A percentile compares a stretch with the other conserved stretches of the same genome.
Evolutionary conservation across 2,329 filamentous ascomycete species (phyloP).

Genomic region (Pseudogymnoascus sp.): DNA sequence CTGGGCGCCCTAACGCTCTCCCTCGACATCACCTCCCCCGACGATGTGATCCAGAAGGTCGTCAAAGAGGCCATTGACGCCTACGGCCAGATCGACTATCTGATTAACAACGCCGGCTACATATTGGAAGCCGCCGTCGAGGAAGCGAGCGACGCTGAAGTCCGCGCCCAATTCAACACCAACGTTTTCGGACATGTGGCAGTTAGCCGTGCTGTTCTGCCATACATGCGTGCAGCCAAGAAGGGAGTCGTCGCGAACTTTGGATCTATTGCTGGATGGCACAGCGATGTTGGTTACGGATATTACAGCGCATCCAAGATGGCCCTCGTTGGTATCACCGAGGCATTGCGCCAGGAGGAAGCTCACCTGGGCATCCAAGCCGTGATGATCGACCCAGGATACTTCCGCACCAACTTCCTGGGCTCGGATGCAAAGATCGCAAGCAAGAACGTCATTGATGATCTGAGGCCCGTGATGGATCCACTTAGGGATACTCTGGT

Average conservation of each 20-base stretch:
- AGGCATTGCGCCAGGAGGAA: conserved; percentile 38
- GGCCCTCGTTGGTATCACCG: conserved; percentile 36
- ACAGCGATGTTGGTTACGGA: conserved; percentile 32
- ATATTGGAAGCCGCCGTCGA: conserved; percentile 38
- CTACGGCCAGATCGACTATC: conserved; percentile 37
- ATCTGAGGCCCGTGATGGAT: conserved; percentile 3
- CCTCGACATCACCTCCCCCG: conserved; percentile 36
- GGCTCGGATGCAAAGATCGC: conserved; percentile 2
- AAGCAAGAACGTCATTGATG: conserved; percentile 11
- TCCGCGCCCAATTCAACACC: conserved; percentile 39
- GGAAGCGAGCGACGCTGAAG: conserved; percentile 36
- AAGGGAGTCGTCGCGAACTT: conserved; percentile 41
- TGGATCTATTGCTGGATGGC: conserved; percentile 38
- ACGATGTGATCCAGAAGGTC: conserved; percentile 30
- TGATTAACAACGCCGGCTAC: conserved; percentile 43
- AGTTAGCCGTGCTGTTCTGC: conserved; percentile 41
- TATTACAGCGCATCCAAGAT: conserved; percentile 43
- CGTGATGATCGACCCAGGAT: conserved; percentile 42
- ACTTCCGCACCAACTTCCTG: conserved; percentile 44
- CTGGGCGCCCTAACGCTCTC: conserved; percentile 31
- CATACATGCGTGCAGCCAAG: conserved; percentile 36
- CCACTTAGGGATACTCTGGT: conserved; percentile 20
- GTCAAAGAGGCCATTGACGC: conserved; percentile 32
- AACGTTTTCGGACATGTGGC: conserved; percentile 48
- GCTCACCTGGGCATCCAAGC: conserved; percentile 38